Evolutionary conservation across 2,329 filamentous ascomycete genomes (phyloP).

Genomic region (Pseudogymnoascus sp.): DNA sequence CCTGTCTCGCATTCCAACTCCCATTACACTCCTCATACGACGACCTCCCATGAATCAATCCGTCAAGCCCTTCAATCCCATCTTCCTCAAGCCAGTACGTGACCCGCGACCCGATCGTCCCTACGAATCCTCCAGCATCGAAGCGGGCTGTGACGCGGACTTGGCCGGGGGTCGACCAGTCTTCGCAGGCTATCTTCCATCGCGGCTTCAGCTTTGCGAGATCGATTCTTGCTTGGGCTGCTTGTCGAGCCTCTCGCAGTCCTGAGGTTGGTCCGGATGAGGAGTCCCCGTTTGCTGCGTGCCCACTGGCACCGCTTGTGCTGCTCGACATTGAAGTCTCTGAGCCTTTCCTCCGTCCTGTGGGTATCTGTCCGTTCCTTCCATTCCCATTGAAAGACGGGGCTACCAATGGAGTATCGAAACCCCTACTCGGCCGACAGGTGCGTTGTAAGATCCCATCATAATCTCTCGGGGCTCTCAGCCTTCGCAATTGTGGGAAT

Average conservation of each 20-base stretch:
- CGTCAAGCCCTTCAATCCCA: conserved; percentile 47
- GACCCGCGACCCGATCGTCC: conserved; percentile 52
- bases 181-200: conserved; percentile 53
- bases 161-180: conserved; percentile 40
- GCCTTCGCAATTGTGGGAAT: conserved; percentile 54
- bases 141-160: conserved; percentile 47
- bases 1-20: conserved; percentile 21
- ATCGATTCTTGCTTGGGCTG: conserved; percentile 61
- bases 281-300: not conserved
- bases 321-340: not conserved
- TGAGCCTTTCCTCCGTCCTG: conserved; percentile 24
- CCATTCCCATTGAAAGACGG: not conserved
- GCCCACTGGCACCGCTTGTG: conserved; percentile 16
- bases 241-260: conserved; percentile 45
- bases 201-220: conserved; percentile 47
- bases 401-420: conserved; percentile 17
- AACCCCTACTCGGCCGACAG: conserved; percentile 43
- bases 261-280: conserved; percentile 37
- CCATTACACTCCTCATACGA: conserved; percentile 25
- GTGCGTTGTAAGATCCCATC: conserved; percentile 63
- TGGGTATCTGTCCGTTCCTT: conserved; percentile 13
- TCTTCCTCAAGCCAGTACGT: conserved; percentile 56
- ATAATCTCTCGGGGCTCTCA: conserved; percentile 63
- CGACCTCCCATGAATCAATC: conserved; percentile 40
- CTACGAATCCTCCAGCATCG: conserved; percentile 56